Conservation (phyloP, 2,329 filamentous ascomycete genomes). For the Paracorniculantispora psalliotae region DNA sequence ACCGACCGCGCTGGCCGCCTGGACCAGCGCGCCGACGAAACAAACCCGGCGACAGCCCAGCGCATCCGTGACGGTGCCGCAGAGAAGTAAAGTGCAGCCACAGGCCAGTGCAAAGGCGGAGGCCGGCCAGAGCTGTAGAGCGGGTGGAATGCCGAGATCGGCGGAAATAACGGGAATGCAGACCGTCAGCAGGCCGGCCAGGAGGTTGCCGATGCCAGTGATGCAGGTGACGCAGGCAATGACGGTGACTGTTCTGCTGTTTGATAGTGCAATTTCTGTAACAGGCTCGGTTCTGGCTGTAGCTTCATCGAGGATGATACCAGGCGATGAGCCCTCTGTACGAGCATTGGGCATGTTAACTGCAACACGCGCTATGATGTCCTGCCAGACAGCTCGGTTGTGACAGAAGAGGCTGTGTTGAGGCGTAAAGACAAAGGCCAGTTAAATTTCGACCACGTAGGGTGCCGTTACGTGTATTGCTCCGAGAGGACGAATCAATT, state of each 20-base stretch:
- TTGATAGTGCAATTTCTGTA: background rate
- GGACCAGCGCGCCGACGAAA: background rate
- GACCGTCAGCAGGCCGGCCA: background rate
- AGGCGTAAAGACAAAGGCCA: no score
- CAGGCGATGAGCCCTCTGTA: no score
- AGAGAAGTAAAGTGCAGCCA: constrained; percentile 12
- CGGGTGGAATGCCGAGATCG: background rate
- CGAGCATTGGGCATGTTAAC: no score
- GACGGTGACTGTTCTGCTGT: background rate
- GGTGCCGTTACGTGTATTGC: no score
- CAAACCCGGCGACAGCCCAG: background rate
- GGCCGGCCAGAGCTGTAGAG: background rate
- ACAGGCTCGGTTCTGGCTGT: background rate
- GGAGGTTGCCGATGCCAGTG: background rate
- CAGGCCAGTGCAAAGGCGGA: background rate
- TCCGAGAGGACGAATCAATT: no score
- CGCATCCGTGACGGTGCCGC: constrained; percentile 5
- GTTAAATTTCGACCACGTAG: no score
- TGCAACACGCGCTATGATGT: no score
- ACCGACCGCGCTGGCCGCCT: background rate
- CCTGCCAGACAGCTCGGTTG: no score
- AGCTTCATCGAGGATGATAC: no score
- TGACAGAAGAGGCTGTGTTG: no score
- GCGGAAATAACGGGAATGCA: background rate
- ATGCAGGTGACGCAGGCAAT: background rate